Evolutionary conservation across 306 rosid species (phyloP), one percentile per base, ranked within the genome.

Genomic region (Vigna reflexopilosa): DNA sequence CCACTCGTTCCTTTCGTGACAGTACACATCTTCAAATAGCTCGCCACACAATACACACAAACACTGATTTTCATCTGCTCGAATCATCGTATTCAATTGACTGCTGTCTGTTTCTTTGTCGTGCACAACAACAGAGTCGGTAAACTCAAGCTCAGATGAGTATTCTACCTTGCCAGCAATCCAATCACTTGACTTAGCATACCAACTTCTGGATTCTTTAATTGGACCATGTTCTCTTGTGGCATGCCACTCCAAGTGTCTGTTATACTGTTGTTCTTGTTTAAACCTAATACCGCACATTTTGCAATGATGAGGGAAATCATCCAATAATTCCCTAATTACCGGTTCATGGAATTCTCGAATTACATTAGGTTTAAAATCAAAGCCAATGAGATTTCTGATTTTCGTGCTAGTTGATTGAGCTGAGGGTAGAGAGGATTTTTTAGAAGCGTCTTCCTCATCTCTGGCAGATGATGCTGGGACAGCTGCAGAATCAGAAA

Each of bases 181-280:
- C 98, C 95, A 93, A 47, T 86, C 84, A 52, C 75, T 38, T 55
- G 88, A 83, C 50, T 83, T 79, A 30, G 78, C 56, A 78, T 85
- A 96, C 99, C 99, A 96, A 80, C 83, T 82, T 83, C 98, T 93
- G 56, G 97, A 89, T 44, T 83, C 76, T 55, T 14, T 74, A 38
- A 52, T 45, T 32, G 82, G 49, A 74, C 74, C 86, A 81, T 66
- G 65, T 50, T 85, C 87, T 71, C 90, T 87, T 36, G 63, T 44
- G 52, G 84, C 86, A 85, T 96, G 99, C 97, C 97, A 91, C 77
- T 90, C 90, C 83, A 87, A 84, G 86, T 96, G 99, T 82, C 91
- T 85, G 64, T 89, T 80, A 59, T 91, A 83, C 75, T 79, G 89
- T 76, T 89, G 93, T 82, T 83, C 83, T 73, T 80, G 80, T 85